phyloP scores from a whole-genome alignment of 176 grass and related monocot species.

The Eleusine coracana region DNA sequence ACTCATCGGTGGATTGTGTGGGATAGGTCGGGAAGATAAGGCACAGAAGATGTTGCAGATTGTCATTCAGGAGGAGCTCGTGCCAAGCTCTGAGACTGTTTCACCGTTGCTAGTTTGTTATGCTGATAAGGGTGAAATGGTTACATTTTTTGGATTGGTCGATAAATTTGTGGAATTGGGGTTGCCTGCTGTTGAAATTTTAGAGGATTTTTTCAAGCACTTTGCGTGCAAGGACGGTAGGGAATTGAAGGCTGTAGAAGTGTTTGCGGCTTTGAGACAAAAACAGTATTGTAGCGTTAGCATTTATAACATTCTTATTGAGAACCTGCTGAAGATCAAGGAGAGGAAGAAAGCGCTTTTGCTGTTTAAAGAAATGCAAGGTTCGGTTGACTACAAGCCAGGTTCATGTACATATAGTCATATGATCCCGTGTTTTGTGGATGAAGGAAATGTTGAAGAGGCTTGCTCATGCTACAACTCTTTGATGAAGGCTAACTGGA shows the following conservation, averaged over 20 bases:
- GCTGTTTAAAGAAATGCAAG: constrained; percentile 73
- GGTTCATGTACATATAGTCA: constrained; percentile 71
- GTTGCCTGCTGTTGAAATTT: constrained; percentile 59
- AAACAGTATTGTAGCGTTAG: constrained; percentile 59
- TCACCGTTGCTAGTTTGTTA: constrained; percentile 69
- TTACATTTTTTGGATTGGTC: constrained; percentile 56
- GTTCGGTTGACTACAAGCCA: constrained; percentile 49
- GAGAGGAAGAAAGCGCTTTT: constrained; percentile 55
- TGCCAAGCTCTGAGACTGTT: constrained; percentile 56
- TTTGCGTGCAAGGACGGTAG: constrained; percentile 62
- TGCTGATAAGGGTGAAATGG: constrained; percentile 64
- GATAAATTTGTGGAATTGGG: constrained; percentile 52
- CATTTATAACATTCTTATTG: constrained; percentile 83
- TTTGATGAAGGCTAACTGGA: constrained; percentile 72
- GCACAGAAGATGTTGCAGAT: constrained; percentile 72
- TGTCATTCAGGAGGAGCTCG: constrained; percentile 66
- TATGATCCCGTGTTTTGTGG: constrained; percentile 89
- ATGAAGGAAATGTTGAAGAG: constrained; percentile 69
- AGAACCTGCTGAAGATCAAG: constrained; percentile 66
- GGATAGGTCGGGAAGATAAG: constrained; percentile 62
- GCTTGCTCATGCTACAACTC: constrained; percentile 82
- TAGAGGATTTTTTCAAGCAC: constrained; percentile 56
- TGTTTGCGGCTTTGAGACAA: constrained; percentile 64
- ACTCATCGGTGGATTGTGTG: constrained; percentile 75
- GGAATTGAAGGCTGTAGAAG: constrained; percentile 59